phyloP scores from a whole-genome alignment of 805 yeast species.

The Pichia paraexigua region DNA sequence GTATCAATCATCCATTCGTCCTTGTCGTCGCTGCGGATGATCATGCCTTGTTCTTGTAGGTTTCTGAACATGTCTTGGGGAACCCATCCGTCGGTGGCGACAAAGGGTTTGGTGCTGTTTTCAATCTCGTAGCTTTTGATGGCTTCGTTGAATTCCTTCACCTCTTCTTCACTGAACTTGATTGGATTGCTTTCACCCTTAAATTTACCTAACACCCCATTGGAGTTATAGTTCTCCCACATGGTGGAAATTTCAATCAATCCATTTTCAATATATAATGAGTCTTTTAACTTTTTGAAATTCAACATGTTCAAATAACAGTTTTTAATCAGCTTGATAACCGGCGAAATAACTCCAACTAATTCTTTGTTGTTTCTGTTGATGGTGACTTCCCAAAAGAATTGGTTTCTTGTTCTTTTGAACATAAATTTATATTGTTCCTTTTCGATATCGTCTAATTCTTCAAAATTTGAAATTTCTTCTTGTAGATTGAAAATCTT shows the following conservation, averaged over 20 bases:
- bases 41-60: slow-evolving; percentile 57
- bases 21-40: slow-evolving; percentile 43
- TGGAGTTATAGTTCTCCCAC: slow-evolving; percentile 60
- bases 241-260: slow-evolving; percentile 56
- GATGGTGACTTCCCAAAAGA: slow-evolving; percentile 74
- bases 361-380: slow-evolving; percentile 57
- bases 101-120: slow-evolving; percentile 67
- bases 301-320: slow-evolving; percentile 58
- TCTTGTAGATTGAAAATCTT: slow-evolving; percentile 69
- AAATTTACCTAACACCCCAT: slow-evolving; percentile 40
- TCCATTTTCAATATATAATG: slow-evolving; percentile 57
- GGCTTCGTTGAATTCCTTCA: slow-evolving; percentile 48
- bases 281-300: slow-evolving; percentile 48
- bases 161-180: slow-evolving; percentile 46
- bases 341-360: slow-evolving; percentile 78
- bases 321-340: slow-evolving; percentile 58
- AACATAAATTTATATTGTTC: slow-evolving; percentile 81
- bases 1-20: slow-evolving; percentile 33
- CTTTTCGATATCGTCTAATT: slow-evolving; percentile 63
- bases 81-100: slow-evolving; percentile 90
- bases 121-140: slow-evolving; percentile 63
- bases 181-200: slow-evolving; percentile 45
- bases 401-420: slow-evolving; percentile 85
- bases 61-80: slow-evolving; percentile 88
- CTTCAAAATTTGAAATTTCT: slow-evolving; percentile 64